Conservation (phyloP, 2,329 filamentous ascomycete species). For the Daldinia eschscholtzii region DNA sequence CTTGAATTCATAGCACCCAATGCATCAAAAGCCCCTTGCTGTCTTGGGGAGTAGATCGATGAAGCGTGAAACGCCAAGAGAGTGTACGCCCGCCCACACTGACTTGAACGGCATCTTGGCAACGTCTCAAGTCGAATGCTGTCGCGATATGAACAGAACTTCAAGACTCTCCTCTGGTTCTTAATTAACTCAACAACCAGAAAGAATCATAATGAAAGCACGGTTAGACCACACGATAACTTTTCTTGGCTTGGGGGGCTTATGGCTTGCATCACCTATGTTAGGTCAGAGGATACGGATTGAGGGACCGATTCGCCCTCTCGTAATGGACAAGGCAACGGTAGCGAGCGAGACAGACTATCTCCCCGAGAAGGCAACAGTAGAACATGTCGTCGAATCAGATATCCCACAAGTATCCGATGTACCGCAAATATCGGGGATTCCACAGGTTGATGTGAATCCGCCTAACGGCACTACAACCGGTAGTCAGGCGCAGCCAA, state of each 20-base stretch:
- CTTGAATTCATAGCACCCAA: slow-evolving; percentile 10
- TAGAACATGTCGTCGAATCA: slow-evolving; percentile 36
- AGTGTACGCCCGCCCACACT: slow-evolving; percentile 26
- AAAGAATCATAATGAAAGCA: slow-evolving; percentile 14
- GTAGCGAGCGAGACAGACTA: slow-evolving; percentile 25
- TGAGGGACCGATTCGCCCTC: slow-evolving; percentile 32
- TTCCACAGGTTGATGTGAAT: slow-evolving; percentile 57
- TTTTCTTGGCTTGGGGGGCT: slow-evolving; percentile 19
- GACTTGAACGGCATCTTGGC: slow-evolving; percentile 41
- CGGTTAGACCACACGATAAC: slow-evolving; percentile 21
- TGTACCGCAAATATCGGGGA: slow-evolving; percentile 31
- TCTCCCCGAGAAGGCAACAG: slow-evolving; percentile 42
- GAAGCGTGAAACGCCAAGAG: slow-evolving; percentile 49
- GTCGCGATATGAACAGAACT: slow-evolving; percentile 32
- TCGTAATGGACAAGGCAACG: slow-evolving; percentile 37
- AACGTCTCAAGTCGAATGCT: slow-evolving; percentile 39
- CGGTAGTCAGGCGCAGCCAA: slow-evolving; percentile 49
- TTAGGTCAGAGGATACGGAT: slow-evolving; percentile 40
- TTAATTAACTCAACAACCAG: slow-evolving; percentile 5
- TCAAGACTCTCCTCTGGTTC: slow-evolving; percentile 12
- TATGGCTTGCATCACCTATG: slow-evolving; percentile 21
- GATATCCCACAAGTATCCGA: slow-evolving; percentile 43
- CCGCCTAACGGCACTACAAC: slow-evolving; percentile 58
- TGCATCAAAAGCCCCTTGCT: slow-evolving; percentile 13
- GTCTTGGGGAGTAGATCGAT: slow-evolving; percentile 17